Evolutionary conservation across 495 filamentous ascomycete species (phyloP), one percentile per base, ranked within the genome.

Genomic region (Penicillium flavigenum): DNA sequence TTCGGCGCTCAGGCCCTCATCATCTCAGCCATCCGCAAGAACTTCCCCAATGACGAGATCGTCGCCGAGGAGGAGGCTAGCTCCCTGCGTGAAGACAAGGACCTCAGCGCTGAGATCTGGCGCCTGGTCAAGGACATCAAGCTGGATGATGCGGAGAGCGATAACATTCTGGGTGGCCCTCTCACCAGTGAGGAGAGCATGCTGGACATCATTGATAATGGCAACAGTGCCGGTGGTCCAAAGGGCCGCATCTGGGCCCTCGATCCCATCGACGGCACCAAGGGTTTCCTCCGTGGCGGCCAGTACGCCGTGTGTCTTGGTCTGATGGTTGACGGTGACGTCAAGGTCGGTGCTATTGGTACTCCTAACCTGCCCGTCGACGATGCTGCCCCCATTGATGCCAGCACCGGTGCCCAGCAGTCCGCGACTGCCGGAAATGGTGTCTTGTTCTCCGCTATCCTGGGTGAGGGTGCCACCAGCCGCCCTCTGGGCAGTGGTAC

Each of bases 1-100:
- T 97, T 96, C 67, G 95, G 95, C 63, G 94, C 95, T 53, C 94
- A 98, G 76, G 95, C 95, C 38, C 81, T 98, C 59, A 95, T 98
- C 68, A 96, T 98, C 63, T 81, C 85, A 55, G 92, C 94, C 47
- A 85, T 98, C 57, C 84, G 86, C 74, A 81, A 87, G 72, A 89
- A 89, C 70, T 98, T 98, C 79, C 94, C 94, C 39, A 66, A 83
- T 14, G 94, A 98, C 67, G 86, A 91, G 73, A 88, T 98, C 56
- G 91, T 97, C 31, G 94, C 88, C 55, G 94, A 99, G 75, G 94
- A 99, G 76, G 95, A 99, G 69, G 85, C 94, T 0, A 83, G 81
- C 59, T 79, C 83, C 47, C 80, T 98, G 58, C 84, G 90, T 32
- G 72, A 84, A 36, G 85, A 98, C 61, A 73, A 74, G 17, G 69